These are phyloP conservation scores for Aspergillus aculeatinus DNA, from an alignment of 2,329 filamentous ascomycete genomes.

Conservation along the genomic window DNA sequence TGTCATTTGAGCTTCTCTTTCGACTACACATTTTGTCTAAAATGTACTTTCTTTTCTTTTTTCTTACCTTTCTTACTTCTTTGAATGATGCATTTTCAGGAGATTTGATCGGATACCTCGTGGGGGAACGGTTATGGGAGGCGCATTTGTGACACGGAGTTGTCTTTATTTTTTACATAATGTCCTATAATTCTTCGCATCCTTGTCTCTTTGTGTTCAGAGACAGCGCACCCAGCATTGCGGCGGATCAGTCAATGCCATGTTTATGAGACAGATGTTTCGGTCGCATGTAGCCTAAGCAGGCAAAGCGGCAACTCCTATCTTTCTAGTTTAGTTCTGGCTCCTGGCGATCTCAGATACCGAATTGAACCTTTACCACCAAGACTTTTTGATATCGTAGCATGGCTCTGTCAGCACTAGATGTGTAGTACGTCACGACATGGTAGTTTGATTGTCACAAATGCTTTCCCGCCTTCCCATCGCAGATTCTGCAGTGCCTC, in stretches of 20 bases:
- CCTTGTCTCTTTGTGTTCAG: conserved; percentile 7
- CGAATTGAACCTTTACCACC: neutral
- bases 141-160: conserved; percentile 15
- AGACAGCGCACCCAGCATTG: conserved; percentile 6
- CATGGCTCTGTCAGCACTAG: neutral
- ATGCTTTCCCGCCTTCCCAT: no score
- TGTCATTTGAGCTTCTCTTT: neutral
- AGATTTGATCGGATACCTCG: conserved; percentile 18
- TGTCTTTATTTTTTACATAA: conserved; percentile 15
- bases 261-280: conserved; percentile 18
- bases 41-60: neutral
- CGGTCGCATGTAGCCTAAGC: conserved; percentile 5
- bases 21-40: neutral
- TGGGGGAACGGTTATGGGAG: conserved; percentile 14
- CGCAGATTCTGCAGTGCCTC: neutral
- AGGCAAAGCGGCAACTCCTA: conserved; percentile 7
- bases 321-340: conserved; percentile 17
- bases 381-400: neutral
- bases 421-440: neutral
- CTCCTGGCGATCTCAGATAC: conserved; percentile 22
- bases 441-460: neutral
- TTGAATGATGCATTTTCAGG: conserved; percentile 8
- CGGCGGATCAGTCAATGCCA: conserved; percentile 2
- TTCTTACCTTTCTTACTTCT: neutral
- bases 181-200: conserved; percentile 11